Base-by-base conservation (phyloP, 495 filamentous ascomycete genomes). In the Poronia punctata region DNA sequence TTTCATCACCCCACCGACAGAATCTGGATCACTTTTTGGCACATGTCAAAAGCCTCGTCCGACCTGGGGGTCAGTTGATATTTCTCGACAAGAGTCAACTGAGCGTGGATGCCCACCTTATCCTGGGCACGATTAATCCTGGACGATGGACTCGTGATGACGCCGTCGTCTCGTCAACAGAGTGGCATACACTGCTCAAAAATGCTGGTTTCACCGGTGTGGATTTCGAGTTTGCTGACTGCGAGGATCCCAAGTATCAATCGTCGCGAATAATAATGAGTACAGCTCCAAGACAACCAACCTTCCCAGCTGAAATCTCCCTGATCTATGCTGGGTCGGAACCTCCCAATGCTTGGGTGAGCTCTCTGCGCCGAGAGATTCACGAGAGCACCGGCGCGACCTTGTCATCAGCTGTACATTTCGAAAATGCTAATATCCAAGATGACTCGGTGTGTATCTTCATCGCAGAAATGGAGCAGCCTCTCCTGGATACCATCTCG, bases 81-180 rank as follows among this genome's bases (percentile, higher is more conserved):
- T 12, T 68, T 19, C 16, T 51, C 16, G 66, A 70, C 34, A 23
- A 53, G 1, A 59, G 51, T 5, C 37, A 35, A 3, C 16, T 35
- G 0, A 46, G 43, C 2, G 46, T 50, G 7, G 38, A 57, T 40
- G 52, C 46, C 15, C 53, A 46, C 0, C 49, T 67, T 8, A 38
- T 71, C 3, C 59, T 74, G 5, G 64, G 62, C 6, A 48, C 50
- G 6, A 50, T 75, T 2, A n/a, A n/a, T n/a, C 54, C 64, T 1
- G 69, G 61, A 1, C 71, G 68, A 60, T 76, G 71, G 65, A 39
- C 57, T 6, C 61, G 62, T 8, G 41, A 50, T 10, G 40, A 60
- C 6, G 35, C 71, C 6, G 54, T 54, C 21, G 32, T 65, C 9
- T 55, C 66, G 3, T 34, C 42, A 1, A 34, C 51, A 0, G 16